Conservation (phyloP, 768 basidiomycete species). For the Mycena belliarum region DNA sequence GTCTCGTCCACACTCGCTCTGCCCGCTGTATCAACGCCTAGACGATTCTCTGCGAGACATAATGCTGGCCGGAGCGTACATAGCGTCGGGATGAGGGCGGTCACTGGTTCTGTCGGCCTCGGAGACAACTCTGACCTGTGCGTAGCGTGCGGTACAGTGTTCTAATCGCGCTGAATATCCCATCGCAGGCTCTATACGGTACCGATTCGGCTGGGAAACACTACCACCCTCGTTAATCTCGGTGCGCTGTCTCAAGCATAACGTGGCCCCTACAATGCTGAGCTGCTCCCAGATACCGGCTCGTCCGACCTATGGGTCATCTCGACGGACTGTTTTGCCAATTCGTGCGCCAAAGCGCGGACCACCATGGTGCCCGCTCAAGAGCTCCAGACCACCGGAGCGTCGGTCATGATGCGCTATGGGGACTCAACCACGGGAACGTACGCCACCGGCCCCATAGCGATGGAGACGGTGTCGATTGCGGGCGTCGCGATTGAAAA, state of each 20-base stretch:
- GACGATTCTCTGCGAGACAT: slow-evolving; percentile 24
- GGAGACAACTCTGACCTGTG: slow-evolving; percentile 29
- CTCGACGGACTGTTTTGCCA: slow-evolving; percentile 46
- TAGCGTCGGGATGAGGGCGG: slow-evolving; percentile 22
- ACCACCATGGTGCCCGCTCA: slow-evolving; percentile 44
- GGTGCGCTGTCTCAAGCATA: slow-evolving; percentile 31
- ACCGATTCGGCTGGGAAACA: slow-evolving; percentile 44
- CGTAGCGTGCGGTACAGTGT: neutral
- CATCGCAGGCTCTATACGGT: slow-evolving; percentile 40
- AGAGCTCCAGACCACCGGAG: slow-evolving; percentile 38
- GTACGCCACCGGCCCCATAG: slow-evolving; percentile 57
- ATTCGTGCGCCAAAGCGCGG: slow-evolving; percentile 37
- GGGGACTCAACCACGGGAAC: slow-evolving; percentile 73
- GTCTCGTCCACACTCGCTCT: slow-evolving; percentile 20
- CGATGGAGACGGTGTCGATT: slow-evolving; percentile 51
- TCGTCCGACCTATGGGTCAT: slow-evolving; percentile 73
- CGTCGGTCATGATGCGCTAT: slow-evolving; percentile 46
- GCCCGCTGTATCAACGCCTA: slow-evolving; percentile 26
- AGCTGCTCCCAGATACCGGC: slow-evolving; percentile 55
- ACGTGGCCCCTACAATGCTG: neutral
- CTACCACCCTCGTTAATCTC: slow-evolving; percentile 44
- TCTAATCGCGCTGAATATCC: no score
- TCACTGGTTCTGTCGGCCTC: slow-evolving; percentile 36
- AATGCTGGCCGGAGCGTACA: slow-evolving; percentile 7
- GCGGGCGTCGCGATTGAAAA: slow-evolving; percentile 50